Evolutionary conservation across 768 basidiomycete species (phyloP), one percentile per base, ranked within the genome.

Genomic region (Filobasidium floriforme): DNA sequence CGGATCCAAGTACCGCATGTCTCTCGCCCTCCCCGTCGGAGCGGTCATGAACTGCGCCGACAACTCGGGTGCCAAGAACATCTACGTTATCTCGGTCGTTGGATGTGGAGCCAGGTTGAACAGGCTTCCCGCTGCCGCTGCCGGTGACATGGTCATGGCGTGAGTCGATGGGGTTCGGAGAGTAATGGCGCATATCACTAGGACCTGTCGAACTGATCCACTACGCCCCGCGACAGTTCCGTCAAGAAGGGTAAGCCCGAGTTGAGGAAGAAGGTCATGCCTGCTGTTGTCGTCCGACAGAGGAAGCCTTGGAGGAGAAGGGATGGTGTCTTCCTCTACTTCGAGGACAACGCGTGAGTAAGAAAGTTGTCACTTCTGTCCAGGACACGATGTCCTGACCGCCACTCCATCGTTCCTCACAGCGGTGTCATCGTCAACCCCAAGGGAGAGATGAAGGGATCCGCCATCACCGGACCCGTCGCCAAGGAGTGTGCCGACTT

Each of bases 211-310:
- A 18, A 32, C 22, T 59, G 63, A 52, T 92, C 93, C 91, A 87
- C 93, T 69, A 89, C 94, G 67, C 91, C 90, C 15, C 22, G 5
- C 29, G 14, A 26, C 54, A 57, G 54, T 66, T 91, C 89, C 62
- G 96, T 99, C 76, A 98, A 99, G 86, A 98, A 98, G 85, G 96
- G 96, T 80, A 98, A 99, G 84, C 96, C 96, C 41, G 96, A 99
- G 82, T 82, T 99, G 79, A 87, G 96, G 82, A 99, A 99, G 85
- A 99, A 99, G 85, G 94, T 94, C 63, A 92, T 97, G 91, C 96
- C 93, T 75, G 88, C 89, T 69, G 89, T 99, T 72, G 87, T 99
- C 75, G 86, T 98, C 73, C 92, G 96, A 71, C 96, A 98, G 81
- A 89, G 96, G 77, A 99, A 98, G 82, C 85, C 94, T 61, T 99